Conservation (phyloP, 2,329 filamentous ascomycete genomes). For the Simplicillium aogashimaense region DNA sequence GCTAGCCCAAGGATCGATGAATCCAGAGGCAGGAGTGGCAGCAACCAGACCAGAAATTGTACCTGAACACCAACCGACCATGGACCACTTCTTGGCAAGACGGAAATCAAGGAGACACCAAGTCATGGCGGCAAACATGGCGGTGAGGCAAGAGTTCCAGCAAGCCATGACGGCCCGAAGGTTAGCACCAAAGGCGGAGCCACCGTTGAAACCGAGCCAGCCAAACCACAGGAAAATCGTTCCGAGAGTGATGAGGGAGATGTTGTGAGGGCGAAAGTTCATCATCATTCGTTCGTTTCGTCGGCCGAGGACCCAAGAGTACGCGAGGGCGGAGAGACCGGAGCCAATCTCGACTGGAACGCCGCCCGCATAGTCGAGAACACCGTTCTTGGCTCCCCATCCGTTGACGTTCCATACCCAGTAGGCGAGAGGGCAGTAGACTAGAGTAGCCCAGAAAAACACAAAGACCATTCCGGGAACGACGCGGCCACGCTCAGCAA, state of each 20-base stretch:
- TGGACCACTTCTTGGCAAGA: slow-evolving; percentile 85
- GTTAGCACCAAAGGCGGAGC: slow-evolving; percentile 88
- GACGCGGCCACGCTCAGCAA: slow-evolving; percentile 87
- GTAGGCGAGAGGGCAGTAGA: slow-evolving; percentile 94
- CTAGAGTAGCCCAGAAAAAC: slow-evolving; percentile 93
- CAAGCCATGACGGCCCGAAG: slow-evolving; percentile 90
- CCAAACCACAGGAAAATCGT: slow-evolving; percentile 97
- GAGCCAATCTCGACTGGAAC: slow-evolving; percentile 96
- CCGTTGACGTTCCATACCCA: slow-evolving; percentile 96
- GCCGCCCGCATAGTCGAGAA: slow-evolving; percentile 92
- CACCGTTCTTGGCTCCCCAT: slow-evolving; percentile 84
- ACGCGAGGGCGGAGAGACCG: slow-evolving; percentile 85
- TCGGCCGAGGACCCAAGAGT: slow-evolving; percentile 89
- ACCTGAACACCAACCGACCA: slow-evolving; percentile 65
- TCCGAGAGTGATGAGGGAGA: slow-evolving; percentile 90
- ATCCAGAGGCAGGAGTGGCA: slow-evolving; percentile 59
- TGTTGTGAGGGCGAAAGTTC: slow-evolving; percentile 98
- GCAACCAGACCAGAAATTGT: slow-evolving; percentile 62
- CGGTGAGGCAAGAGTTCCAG: slow-evolving; percentile 95
- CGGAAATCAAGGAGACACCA: slow-evolving; percentile 97
- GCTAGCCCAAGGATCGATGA: slow-evolving; percentile 58
- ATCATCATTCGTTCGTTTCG: slow-evolving; percentile 99
- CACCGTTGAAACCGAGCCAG: slow-evolving; percentile 98
- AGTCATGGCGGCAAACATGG: slow-evolving; percentile 82
- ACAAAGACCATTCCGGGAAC: slow-evolving; percentile 91